A percentile compares a stretch with the other conserved stretches of the same genome.
Evolutionary conservation across 108 stramenopile species (phyloP).

Genomic region (Epithemia pelagica): DNA sequence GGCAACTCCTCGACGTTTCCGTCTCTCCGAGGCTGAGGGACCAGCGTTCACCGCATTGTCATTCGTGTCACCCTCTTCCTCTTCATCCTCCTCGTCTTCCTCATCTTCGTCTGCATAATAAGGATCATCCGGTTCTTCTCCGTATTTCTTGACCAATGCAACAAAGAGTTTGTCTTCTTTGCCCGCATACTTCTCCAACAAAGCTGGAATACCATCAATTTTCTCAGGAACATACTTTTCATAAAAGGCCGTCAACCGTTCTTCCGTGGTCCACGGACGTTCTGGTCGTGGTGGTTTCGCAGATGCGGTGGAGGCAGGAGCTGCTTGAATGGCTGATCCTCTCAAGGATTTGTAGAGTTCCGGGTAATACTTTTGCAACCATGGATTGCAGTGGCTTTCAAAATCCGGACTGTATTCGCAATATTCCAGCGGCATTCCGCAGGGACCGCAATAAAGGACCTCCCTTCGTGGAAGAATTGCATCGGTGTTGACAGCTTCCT

Average conservation of each 20-base stretch:
- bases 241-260: conserved; percentile 78
- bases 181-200: conserved; percentile 82
- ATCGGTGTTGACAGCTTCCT: neutral
- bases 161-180: conserved; percentile 87
- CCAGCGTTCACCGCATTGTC: conserved; percentile 24
- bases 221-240: conserved; percentile 83
- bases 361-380: conserved; percentile 65
- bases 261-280: conserved; percentile 71
- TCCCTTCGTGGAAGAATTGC: conserved; percentile 4
- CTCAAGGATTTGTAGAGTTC: conserved; percentile 35
- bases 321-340: conserved; percentile 2
- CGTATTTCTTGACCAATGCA: conserved; percentile 83
- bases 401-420: conserved; percentile 92
- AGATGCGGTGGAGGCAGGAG: conserved; percentile 1
- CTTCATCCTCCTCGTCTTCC: conserved; percentile 49
- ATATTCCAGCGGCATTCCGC: conserved; percentile 95
- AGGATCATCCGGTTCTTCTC: conserved; percentile 83
- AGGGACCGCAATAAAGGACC: conserved; percentile 85
- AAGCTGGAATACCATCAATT: conserved; percentile 48
- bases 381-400: conserved; percentile 74
- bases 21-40: conserved; percentile 25
- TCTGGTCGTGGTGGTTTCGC: conserved; percentile 20
- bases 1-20: conserved; percentile 67
- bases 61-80: conserved; percentile 30
- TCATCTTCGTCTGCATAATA: conserved; percentile 47